A percentile compares a stretch with the other conserved stretches of the same genome.
These are phyloP conservation scores for Dipodascus albidus DNA, from an alignment of 805 yeast species.

Conservation along the genomic window DNA sequence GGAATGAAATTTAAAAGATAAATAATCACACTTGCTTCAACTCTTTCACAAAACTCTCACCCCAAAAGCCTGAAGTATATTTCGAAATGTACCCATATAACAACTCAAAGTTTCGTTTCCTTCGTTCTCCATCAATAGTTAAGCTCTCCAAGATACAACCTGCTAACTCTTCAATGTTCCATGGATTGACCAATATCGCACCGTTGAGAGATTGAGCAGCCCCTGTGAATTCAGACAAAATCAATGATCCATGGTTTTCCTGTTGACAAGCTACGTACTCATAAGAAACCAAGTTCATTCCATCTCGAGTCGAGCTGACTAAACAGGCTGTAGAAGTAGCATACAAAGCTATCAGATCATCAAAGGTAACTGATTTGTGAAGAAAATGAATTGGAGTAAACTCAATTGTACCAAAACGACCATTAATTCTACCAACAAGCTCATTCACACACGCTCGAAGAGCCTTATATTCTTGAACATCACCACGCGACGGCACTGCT, in stretches of 20 bases:
- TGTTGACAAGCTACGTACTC: constrained; percentile 96
- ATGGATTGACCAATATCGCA: constrained; percentile 86
- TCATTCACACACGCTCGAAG: constrained; percentile 91
- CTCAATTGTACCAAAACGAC: constrained; percentile 91
- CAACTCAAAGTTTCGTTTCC: constrained; percentile 65
- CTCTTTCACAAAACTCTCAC: constrained; percentile 89
- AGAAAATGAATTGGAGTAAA: constrained; percentile 95
- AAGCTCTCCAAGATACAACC: constrained; percentile 78
- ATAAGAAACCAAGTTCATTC: constrained; percentile 94
- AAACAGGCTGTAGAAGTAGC: constrained; percentile 80
- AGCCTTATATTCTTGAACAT: constrained; percentile 94
- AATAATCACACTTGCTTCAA: constrained; percentile 22
- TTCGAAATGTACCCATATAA: constrained; percentile 80
- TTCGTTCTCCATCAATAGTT: constrained; percentile 76
- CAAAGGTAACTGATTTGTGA: constrained; percentile 85
- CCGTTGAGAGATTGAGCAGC: constrained; percentile 99
- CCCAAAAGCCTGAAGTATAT: constrained; percentile 96
- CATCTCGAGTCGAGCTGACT: constrained; percentile 92
- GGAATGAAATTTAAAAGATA: no score
- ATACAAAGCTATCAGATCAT: constrained; percentile 83
- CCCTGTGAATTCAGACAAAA: constrained; percentile 92
- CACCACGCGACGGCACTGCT: constrained; percentile 96
- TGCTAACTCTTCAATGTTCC: constrained; percentile 94
- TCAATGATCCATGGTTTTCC: constrained; percentile 72
- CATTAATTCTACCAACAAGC: constrained; percentile 92